Percentiles rank a stretch among this genome's conserved stretches.
These are phyloP conservation scores for Collybia sordida DNA, from an alignment of 768 basidiomycete genomes.

Conservation along the genomic window DNA sequence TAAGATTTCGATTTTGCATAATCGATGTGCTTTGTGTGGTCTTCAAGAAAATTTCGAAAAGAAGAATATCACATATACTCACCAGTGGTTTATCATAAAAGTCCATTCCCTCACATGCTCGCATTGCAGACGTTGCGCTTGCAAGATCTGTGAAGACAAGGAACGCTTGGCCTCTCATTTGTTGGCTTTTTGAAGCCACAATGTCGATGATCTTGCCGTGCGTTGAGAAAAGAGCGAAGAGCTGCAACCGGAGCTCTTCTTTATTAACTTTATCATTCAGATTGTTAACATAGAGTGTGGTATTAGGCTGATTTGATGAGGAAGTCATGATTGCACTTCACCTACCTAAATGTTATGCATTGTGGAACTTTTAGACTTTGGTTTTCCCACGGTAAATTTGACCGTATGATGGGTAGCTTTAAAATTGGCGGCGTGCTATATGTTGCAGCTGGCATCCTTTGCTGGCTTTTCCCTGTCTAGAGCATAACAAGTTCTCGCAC, in stretches of 20 bases:
- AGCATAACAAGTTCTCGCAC: not conserved
- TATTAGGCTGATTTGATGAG: slow-evolving; percentile 71
- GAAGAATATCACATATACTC: slow-evolving; percentile 28
- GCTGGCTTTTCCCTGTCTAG: not conserved
- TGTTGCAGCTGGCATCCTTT: slow-evolving; percentile 9
- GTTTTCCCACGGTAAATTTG: slow-evolving; percentile 18
- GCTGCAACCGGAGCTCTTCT: slow-evolving; percentile 78
- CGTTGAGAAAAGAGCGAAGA: slow-evolving; percentile 88
- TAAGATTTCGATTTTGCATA: slow-evolving; percentile 91
- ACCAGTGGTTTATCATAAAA: slow-evolving; percentile 95
- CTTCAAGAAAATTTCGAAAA: slow-evolving; percentile 6
- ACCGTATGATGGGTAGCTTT: not conserved
- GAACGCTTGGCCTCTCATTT: slow-evolving; percentile 94
- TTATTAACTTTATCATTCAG: slow-evolving; percentile 93
- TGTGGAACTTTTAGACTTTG: slow-evolving; percentile 9
- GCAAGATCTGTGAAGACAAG: slow-evolving; percentile 93
- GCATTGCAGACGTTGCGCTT: slow-evolving; percentile 88
- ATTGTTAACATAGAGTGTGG: slow-evolving; percentile 90
- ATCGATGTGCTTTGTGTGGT: slow-evolving; percentile 69
- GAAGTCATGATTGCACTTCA: slow-evolving; percentile 35
- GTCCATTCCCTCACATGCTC: slow-evolving; percentile 88
- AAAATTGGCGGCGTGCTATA: not conserved
- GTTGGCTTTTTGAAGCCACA: slow-evolving; percentile 80
- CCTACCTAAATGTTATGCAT: slow-evolving; percentile 3
- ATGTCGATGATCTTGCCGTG: slow-evolving; percentile 95